Percentiles rank a stretch among this genome's conserved stretches.
phyloP scores from a whole-genome alignment of 768 basidiomycete species.

The Trametopsis cervina region DNA sequence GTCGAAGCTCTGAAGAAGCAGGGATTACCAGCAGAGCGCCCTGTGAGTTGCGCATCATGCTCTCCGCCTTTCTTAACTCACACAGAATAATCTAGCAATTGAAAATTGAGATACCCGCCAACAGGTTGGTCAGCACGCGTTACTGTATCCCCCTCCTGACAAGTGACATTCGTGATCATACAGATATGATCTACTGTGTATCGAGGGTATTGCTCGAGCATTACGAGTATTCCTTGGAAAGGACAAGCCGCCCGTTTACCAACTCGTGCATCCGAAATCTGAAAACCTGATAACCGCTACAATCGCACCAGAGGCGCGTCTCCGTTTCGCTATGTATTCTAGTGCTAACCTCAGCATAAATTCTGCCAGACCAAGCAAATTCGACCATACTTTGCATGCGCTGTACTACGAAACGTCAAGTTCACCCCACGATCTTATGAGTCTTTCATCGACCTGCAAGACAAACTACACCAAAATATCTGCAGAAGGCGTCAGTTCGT shows the following conservation, averaged over 20 bases:
- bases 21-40: conserved; percentile 78
- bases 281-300: conserved; percentile 68
- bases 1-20: conserved; percentile 78
- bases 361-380: conserved; percentile 64
- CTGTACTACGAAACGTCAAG: conserved; percentile 82
- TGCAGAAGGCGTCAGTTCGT: conserved; percentile 87
- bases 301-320: conserved; percentile 64
- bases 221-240: conserved; percentile 78
- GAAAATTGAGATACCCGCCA: conserved; percentile 99
- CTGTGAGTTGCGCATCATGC: conserved; percentile 38
- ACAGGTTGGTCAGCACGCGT: conserved; percentile 46
- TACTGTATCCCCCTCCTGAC: not conserved
- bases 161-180: conserved; percentile 2
- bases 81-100: conserved; percentile 57
- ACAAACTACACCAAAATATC: conserved; percentile 96
- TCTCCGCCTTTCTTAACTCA: conserved; percentile 11
- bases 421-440: conserved; percentile 88
- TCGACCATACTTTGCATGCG: conserved; percentile 87
- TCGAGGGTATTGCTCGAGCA: conserved; percentile 90
- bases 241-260: conserved; percentile 63
- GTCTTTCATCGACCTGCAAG: conserved; percentile 98
- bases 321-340: not conserved
- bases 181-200: conserved; percentile 96
- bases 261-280: conserved; percentile 60
- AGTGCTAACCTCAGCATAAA: too few species aligned